Conservation (phyloP, 345 rosid species). For the Aegle marmelos region DNA sequence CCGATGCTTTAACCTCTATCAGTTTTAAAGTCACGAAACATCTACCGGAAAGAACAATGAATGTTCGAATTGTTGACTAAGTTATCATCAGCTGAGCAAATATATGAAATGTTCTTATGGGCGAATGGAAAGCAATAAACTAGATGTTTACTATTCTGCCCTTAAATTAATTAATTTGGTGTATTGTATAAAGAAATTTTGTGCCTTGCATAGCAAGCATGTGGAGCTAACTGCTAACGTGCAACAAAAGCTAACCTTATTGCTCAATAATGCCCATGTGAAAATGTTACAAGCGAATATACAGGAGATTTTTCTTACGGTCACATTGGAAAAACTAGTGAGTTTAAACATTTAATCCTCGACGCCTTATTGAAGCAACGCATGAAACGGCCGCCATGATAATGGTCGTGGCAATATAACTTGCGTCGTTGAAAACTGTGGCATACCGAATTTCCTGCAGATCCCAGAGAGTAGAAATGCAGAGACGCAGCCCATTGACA, state of each 20-base stretch:
- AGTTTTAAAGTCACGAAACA: constrained; percentile 35
- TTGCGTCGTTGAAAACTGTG: constrained; percentile 37
- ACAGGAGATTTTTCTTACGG: background rate
- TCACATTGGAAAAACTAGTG: background rate
- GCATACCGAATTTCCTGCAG: constrained; percentile 52
- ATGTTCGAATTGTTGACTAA: constrained; percentile 21
- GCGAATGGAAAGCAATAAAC: background rate
- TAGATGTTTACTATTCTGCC: background rate
- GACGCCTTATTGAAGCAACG: constrained; percentile 24
- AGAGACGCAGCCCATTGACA: constrained; percentile 31
- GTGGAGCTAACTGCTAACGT: background rate
- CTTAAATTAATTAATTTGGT: background rate
- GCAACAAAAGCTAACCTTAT: background rate
- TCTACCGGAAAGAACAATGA: background rate
- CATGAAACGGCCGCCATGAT: constrained; percentile 45
- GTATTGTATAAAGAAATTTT: background rate
- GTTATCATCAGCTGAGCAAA: background rate
- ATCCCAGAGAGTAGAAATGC: constrained; percentile 54
- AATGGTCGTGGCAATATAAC: constrained; percentile 30
- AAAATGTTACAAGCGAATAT: background rate
- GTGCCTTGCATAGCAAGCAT: background rate
- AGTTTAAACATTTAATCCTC: constrained; percentile 2
- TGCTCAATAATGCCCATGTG: background rate
- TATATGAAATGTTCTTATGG: background rate
- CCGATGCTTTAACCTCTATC: constrained; percentile 21